Conservation (phyloP, 176 grass and related monocot species). For the Eleusine coracana region DNA sequence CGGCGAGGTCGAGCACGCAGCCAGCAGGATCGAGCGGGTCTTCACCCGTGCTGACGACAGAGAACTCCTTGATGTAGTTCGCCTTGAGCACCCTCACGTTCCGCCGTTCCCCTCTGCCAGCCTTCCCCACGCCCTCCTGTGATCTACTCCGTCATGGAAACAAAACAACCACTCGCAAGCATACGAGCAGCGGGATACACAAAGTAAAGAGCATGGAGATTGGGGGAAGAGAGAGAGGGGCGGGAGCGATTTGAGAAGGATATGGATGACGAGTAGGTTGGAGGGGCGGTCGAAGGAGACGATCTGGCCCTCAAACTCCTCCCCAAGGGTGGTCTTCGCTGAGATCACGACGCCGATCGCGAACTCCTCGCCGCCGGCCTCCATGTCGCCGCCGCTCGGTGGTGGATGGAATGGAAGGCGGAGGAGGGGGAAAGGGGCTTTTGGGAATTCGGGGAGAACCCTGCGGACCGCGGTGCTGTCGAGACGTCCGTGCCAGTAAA, state of each 20-base stretch:
- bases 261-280: slow-evolving; percentile 97
- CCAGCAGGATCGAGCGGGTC: slow-evolving; percentile 79
- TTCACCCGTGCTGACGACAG: slow-evolving; percentile 53
- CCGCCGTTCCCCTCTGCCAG: slow-evolving; percentile 50
- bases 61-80: slow-evolving; percentile 89
- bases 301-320: slow-evolving; percentile 92
- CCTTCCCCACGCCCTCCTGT: slow-evolving; percentile 75
- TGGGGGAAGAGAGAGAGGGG: not conserved
- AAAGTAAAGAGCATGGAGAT: not conserved
- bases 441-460: slow-evolving; percentile 23
- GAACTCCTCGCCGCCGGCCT: slow-evolving; percentile 76
- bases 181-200: slow-evolving; percentile 3
- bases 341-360: slow-evolving; percentile 82
- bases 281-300: slow-evolving; percentile 81
- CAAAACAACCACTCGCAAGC: slow-evolving; percentile 19
- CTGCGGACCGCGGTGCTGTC: slow-evolving; percentile 20
- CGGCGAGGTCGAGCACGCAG: slow-evolving; percentile 69
- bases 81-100: slow-evolving; percentile 88
- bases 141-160: slow-evolving; percentile 62
- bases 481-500: not conserved
- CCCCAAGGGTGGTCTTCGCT: slow-evolving; percentile 72
- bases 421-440: slow-evolving; percentile 6
- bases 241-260: slow-evolving; percentile 52
- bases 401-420: slow-evolving; percentile 5
- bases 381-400: slow-evolving; percentile 49